These are phyloP conservation scores for Cucurbitaria berberidis DNA, from an alignment of 2,329 filamentous ascomycete species.

Conservation along the genomic window DNA sequence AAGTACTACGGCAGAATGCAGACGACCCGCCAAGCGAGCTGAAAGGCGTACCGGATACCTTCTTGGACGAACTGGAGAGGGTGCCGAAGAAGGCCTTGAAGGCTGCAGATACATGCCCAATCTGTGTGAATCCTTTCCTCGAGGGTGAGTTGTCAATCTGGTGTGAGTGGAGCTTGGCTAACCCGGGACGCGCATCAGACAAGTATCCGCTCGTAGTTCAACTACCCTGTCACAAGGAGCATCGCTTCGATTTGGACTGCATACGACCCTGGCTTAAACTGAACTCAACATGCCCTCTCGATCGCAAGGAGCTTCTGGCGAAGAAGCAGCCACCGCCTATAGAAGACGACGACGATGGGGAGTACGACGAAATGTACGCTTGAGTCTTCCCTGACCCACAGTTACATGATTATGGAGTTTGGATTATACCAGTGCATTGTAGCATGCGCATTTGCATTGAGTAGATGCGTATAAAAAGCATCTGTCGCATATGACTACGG, in stretches of 20 bases:
- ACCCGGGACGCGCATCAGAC: constrained; percentile 46
- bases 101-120: constrained; percentile 61
- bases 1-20: constrained; percentile 60
- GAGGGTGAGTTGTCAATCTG: constrained; percentile 53
- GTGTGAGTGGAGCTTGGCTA: constrained; percentile 16
- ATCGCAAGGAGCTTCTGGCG: constrained; percentile 65
- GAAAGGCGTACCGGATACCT: constrained; percentile 66
- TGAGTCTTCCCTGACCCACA: constrained; percentile 25
- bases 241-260: constrained; percentile 70
- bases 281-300: constrained; percentile 68
- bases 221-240: constrained; percentile 66
- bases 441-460: background rate
- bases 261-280: constrained; percentile 69
- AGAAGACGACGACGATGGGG: constrained; percentile 60
- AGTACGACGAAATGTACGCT: constrained; percentile 60
- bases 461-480: background rate
- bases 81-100: constrained; percentile 64
- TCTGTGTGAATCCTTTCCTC: constrained; percentile 66
- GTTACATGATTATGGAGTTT: constrained; percentile 12
- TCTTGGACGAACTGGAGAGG: constrained; percentile 65
- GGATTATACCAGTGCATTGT: constrained; percentile 7
- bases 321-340: constrained; percentile 55
- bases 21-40: constrained; percentile 66
- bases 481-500: background rate
- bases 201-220: constrained; percentile 68